phyloP scores from a whole-genome alignment of 2,329 filamentous ascomycete genomes.

The Cytospora mali region DNA sequence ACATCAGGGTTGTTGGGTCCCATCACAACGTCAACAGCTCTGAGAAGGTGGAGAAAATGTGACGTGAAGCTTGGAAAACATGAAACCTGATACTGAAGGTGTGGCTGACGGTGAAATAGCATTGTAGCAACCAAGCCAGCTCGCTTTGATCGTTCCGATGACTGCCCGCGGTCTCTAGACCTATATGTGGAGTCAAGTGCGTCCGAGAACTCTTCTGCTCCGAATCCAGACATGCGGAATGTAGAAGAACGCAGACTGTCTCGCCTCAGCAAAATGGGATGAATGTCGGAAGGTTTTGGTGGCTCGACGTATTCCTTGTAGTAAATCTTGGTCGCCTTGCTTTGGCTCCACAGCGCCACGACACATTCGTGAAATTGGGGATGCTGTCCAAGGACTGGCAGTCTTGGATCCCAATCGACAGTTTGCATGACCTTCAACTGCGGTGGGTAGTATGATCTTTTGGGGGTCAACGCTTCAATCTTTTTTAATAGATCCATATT shows the following conservation, averaged over 20 bases:
- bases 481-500: slow-evolving; percentile 41
- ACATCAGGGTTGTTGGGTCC: background rate
- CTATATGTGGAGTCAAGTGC: slow-evolving; percentile 26
- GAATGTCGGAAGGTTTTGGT: background rate
- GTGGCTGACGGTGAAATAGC: background rate
- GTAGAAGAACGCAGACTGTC: slow-evolving; percentile 46
- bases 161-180: slow-evolving; percentile 9
- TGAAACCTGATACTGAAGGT: background rate
- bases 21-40: background rate
- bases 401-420: slow-evolving; percentile 43
- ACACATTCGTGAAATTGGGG: slow-evolving; percentile 43
- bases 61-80: background rate
- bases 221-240: slow-evolving; percentile 34
- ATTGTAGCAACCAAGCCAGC: background rate
- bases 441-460: slow-evolving; percentile 47
- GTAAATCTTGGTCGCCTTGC: slow-evolving; percentile 36
- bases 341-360: slow-evolving; percentile 40
- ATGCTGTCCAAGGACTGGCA: slow-evolving; percentile 50
- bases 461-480: slow-evolving; percentile 47
- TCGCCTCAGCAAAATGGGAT: slow-evolving; percentile 25
- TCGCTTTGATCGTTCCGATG: background rate
- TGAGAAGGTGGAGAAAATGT: background rate
- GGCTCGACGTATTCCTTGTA: slow-evolving; percentile 25
- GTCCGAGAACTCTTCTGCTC: slow-evolving; percentile 31
- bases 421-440: slow-evolving; percentile 49